Evolutionary conservation across 2,329 filamentous ascomycete genomes (phyloP).

Genomic region (Cladophialophora bantiana): DNA sequence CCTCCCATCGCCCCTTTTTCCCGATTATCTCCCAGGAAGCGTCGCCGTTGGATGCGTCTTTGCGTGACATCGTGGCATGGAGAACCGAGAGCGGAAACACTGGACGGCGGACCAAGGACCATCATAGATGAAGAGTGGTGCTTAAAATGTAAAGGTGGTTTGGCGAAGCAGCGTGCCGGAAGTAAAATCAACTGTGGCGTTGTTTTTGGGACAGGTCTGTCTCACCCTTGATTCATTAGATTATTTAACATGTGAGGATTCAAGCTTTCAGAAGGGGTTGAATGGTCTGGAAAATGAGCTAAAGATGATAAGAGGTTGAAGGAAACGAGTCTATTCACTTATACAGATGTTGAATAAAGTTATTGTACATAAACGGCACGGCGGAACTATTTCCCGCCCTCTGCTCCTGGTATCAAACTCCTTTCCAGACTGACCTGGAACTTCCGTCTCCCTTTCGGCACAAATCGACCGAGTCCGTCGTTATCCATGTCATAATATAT

Average conservation of each 20-base stretch:
- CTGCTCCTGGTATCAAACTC: slow-evolving; percentile 33
- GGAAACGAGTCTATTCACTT: neutral
- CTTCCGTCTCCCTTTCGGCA: slow-evolving; percentile 32
- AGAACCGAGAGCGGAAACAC: neutral
- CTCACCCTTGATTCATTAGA: neutral
- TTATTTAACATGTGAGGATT: neutral
- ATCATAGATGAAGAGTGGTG: neutral
- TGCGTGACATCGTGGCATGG: neutral
- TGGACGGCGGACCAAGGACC: neutral
- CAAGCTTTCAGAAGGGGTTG: neutral
- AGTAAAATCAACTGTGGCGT: neutral
- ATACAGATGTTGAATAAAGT: neutral
- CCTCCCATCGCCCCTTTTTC: slow-evolving; percentile 28
- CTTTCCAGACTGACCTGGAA: slow-evolving; percentile 36
- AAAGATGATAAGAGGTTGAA: neutral
- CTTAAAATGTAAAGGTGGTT: neutral
- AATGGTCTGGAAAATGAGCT: neutral
- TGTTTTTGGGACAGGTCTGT: neutral
- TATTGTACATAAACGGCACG: neutral
- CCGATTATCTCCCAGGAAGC: slow-evolving; percentile 26
- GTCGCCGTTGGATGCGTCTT: neutral
- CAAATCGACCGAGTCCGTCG: slow-evolving; percentile 47
- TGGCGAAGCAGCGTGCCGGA: neutral
- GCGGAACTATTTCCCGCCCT: slow-evolving; percentile 8
- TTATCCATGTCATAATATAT: slow-evolving; percentile 55